Percentiles rank a stretch among this genome's conserved stretches.
phyloP scores from a whole-genome alignment of 345 rosid species.

The Anacardium occidentale region DNA sequence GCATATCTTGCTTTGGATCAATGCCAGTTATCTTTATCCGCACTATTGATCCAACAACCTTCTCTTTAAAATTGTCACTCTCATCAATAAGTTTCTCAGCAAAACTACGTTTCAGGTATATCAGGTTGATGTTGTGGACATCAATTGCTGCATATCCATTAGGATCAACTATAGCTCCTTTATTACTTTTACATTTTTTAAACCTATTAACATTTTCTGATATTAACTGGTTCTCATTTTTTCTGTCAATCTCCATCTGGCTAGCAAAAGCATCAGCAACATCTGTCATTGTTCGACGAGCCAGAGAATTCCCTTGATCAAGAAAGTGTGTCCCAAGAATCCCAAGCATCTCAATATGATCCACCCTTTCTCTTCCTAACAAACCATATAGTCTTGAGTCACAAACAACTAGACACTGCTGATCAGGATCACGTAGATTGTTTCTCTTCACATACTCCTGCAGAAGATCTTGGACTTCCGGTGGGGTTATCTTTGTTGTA shows the following conservation, averaged over 20 bases:
- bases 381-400: constrained; percentile 66
- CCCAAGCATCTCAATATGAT: constrained; percentile 87
- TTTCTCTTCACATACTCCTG: constrained; percentile 64
- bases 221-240: constrained; percentile 29
- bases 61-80: constrained; percentile 60
- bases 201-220: constrained; percentile 46
- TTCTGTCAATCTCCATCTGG: constrained; percentile 32
- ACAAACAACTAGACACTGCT: constrained; percentile 67
- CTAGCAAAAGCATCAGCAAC: constrained; percentile 36
- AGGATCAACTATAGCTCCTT: constrained; percentile 34
- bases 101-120: constrained; percentile 66
- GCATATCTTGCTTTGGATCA: constrained; percentile 66
- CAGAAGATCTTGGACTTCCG: constrained; percentile 71
- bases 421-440: constrained; percentile 74
- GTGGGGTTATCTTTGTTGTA: constrained; percentile 49
- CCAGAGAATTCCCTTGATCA: constrained; percentile 40
- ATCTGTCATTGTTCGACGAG: constrained; percentile 24
- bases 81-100: constrained; percentile 69
- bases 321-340: constrained; percentile 81
- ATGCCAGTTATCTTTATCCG: constrained; percentile 64
- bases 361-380: constrained; percentile 66
- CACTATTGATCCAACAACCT: constrained; percentile 83
- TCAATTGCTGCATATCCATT: constrained; percentile 83
- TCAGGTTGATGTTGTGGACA: constrained; percentile 71
- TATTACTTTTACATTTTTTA: constrained; percentile 53